A percentile compares a stretch with the other conserved stretches of the same genome.
phyloP scores from a whole-genome alignment of 441 rosid species.

The Rhodomyrtus psidioides region DNA sequence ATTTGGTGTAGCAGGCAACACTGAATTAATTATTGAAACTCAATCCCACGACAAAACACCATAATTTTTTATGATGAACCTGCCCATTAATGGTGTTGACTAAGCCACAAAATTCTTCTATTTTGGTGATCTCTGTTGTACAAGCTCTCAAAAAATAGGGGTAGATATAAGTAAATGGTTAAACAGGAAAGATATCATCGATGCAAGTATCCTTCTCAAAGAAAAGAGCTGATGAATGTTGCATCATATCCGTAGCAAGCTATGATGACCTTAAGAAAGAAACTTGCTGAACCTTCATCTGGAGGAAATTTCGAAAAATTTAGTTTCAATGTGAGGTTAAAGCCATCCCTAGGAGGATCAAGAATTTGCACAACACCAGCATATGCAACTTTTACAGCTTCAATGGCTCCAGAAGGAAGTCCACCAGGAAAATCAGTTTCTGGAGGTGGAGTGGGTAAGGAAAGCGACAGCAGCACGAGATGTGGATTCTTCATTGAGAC shows the following conservation, averaged over 20 bases:
- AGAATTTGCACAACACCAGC: slow-evolving; percentile 74
- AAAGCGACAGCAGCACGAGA: slow-evolving; percentile 58
- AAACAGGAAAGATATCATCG: neutral
- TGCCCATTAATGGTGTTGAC: neutral
- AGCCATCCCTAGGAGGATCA: slow-evolving; percentile 97
- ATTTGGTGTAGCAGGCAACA: neutral
- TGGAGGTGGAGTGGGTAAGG: slow-evolving; percentile 83
- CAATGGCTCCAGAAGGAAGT: slow-evolving; percentile 89
- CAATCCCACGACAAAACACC: neutral
- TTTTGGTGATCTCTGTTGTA: neutral
- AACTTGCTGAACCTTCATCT: slow-evolving; percentile 71
- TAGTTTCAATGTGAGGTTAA: slow-evolving; percentile 79
- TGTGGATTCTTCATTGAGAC: slow-evolving; percentile 79
- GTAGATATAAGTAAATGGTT: neutral
- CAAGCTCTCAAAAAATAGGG: neutral
- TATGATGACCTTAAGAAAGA: slow-evolving; percentile 41
- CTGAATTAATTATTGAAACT: neutral
- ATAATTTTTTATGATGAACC: neutral
- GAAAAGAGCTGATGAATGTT: neutral
- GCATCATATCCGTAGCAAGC: slow-evolving; percentile 19
- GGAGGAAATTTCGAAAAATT: slow-evolving; percentile 78
- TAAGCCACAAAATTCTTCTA: neutral
- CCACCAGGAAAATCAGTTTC: slow-evolving; percentile 70
- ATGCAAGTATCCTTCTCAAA: neutral
- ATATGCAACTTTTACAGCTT: slow-evolving; percentile 79